phyloP scores from a whole-genome alignment of 78 protist species.

The Dictyostelium discoideum region DNA sequence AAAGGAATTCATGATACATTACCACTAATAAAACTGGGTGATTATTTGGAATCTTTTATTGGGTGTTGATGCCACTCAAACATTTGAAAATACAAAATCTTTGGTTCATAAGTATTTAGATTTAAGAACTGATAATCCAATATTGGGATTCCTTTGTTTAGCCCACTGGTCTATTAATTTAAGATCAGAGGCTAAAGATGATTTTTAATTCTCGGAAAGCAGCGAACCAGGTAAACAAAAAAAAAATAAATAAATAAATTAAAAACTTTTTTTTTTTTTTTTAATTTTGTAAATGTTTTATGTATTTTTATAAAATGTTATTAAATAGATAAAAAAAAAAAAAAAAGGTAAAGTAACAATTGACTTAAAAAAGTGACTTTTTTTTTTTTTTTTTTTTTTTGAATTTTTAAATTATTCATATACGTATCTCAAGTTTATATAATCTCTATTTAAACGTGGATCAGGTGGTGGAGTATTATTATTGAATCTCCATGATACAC shows the following conservation, averaged over 20 bases:
- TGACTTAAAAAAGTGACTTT: too few relatives aligned
- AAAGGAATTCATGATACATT: neutral
- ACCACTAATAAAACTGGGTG: constrained; percentile 33
- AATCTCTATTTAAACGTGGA: constrained; percentile 40
- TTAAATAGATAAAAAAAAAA: neutral
- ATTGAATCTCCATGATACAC: neutral
- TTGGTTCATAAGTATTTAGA: neutral
- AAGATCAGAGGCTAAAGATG: neutral
- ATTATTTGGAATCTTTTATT: constrained; percentile 56
- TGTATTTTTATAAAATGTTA: neutral
- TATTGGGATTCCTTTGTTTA: neutral
- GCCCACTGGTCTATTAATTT: neutral
- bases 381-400: neutral
- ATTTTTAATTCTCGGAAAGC: neutral
- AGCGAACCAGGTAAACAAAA: too few relatives aligned
- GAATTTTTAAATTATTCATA: constrained; percentile 12
- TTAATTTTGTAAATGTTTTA: neutral
- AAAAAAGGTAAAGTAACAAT: neutral
- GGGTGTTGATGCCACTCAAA: constrained; percentile 25
- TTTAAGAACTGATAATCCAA: neutral
- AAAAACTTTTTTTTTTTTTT: neutral
- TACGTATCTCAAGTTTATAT: constrained; percentile 49
- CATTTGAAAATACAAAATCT: neutral
- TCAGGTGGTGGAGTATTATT: constrained; percentile 8
- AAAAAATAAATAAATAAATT: neutral